Evolutionary conservation across 2,329 filamentous ascomycete species (phyloP).

Genomic region (Aureobasidium zeae): DNA sequence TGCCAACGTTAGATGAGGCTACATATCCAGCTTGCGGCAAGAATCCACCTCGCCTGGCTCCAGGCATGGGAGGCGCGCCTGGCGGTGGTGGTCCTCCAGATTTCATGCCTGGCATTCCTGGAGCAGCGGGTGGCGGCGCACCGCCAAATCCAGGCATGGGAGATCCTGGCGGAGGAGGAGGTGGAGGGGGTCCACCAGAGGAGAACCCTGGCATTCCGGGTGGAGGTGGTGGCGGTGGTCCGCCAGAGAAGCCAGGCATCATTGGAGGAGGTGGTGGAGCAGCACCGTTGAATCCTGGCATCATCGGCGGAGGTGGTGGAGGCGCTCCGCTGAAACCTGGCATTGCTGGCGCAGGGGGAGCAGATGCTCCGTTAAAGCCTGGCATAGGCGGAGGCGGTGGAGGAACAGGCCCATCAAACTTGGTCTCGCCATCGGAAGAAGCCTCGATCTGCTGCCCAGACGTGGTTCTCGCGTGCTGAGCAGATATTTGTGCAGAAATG

Average conservation of each 20-base stretch:
- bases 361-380: constrained; percentile 23
- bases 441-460: constrained; percentile 3
- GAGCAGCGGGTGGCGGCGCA: constrained; percentile 37
- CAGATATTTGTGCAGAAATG: too few species aligned
- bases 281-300: constrained; percentile 40
- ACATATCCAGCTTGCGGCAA: constrained; percentile 53
- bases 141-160: constrained; percentile 40
- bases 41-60: constrained; percentile 58
- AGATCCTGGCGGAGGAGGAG: constrained; percentile 35
- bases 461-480: too few species aligned
- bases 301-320: constrained; percentile 34
- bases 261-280: constrained; percentile 40
- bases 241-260: constrained; percentile 37
- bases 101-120: constrained; percentile 42
- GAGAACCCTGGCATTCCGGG: constrained; percentile 37
- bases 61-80: constrained; percentile 54
- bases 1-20: constrained; percentile 50
- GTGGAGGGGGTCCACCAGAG: constrained; percentile 30
- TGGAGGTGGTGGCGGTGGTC: constrained; percentile 34
- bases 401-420: constrained; percentile 31
- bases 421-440: constrained; percentile 18
- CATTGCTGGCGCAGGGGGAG: neutral
- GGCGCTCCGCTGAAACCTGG: constrained; percentile 30
- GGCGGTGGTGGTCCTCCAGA: constrained; percentile 50
- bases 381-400: constrained; percentile 17